These are phyloP conservation scores for Vinca major DNA, from an alignment of 305 asterid genomes.

Conservation along the genomic window DNA sequence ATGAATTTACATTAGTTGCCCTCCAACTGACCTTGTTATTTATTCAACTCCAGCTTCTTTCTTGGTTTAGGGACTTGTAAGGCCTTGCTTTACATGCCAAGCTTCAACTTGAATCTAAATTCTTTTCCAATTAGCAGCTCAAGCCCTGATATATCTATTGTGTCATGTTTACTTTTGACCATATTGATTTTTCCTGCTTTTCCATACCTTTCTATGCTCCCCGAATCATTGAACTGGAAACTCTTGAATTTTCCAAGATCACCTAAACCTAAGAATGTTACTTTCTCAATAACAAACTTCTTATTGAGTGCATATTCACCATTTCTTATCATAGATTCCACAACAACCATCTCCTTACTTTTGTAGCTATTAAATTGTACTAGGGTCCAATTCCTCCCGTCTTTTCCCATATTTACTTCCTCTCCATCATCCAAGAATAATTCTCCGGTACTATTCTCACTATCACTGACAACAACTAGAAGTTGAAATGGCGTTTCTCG, in stretches of 20 bases:
- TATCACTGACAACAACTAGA: conserved; percentile 35
- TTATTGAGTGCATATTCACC: conserved; percentile 45
- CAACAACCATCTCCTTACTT: conserved; percentile 4
- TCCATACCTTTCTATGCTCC: neutral
- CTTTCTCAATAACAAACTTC: conserved; percentile 36
- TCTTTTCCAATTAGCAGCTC: conserved; percentile 12
- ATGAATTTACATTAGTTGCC: too few relatives aligned
- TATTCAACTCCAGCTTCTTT: too few relatives aligned
- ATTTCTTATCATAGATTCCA: conserved; percentile 22
- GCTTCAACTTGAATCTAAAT: conserved; percentile 7
- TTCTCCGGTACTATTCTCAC: conserved; percentile 28
- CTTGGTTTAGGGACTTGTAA: neutral
- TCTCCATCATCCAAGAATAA: conserved; percentile 41
- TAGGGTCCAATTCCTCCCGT: conserved; percentile 28
- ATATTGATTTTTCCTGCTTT: neutral
- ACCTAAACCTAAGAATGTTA: conserved; percentile 16
- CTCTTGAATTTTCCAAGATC: conserved; percentile 6
- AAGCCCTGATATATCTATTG: conserved; percentile 14
- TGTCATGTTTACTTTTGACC: neutral
- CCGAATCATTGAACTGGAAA: conserved; percentile 1
- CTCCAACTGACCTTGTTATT: too few relatives aligned
- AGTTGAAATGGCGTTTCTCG: conserved; percentile 46
- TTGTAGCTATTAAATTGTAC: conserved; percentile 22
- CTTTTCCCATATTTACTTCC: conserved; percentile 28
- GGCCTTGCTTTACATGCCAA: neutral